phyloP scores from a whole-genome alignment of 2,329 filamentous ascomycete species.

The Graphium sp. region DNA sequence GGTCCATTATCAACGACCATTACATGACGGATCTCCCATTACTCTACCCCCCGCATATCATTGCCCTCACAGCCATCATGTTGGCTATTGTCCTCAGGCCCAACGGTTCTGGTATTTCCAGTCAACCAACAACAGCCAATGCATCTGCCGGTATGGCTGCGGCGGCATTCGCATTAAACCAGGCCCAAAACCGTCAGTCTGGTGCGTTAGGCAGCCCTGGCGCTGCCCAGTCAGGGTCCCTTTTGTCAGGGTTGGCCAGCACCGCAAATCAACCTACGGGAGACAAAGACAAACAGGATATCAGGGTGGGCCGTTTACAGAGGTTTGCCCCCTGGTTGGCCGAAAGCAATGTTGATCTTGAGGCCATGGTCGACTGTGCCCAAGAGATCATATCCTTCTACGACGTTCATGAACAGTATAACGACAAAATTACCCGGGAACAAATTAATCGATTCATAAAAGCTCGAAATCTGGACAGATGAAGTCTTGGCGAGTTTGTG shows the following conservation, averaged over 20 bases:
- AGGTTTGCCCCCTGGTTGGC: constrained; percentile 62
- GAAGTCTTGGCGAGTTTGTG: constrained; percentile 4
- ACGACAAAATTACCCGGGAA: constrained; percentile 40
- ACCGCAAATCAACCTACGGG: no score
- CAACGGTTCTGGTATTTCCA: constrained; percentile 6
- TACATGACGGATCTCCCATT: constrained; percentile 86
- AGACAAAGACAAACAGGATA: constrained; percentile 22
- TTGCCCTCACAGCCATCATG: constrained; percentile 75
- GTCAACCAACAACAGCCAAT: constrained; percentile 1
- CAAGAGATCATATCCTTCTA: constrained; percentile 88
- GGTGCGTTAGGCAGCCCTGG: constrained; percentile 4
- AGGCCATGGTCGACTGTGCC: constrained; percentile 72
- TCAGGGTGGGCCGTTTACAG: constrained; percentile 29
- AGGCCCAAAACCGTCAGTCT: constrained; percentile 19
- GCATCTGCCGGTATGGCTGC: constrained; percentile 27
- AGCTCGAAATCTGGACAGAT: constrained; percentile 37
- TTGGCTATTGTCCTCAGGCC: constrained; percentile 71
- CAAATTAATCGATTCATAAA: constrained; percentile 43
- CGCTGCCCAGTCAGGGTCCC: no score
- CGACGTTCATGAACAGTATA: constrained; percentile 47
- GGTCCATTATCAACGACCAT: constrained; percentile 78
- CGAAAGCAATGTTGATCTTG: constrained; percentile 71
- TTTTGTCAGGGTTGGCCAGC: no score
- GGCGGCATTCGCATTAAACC: constrained; percentile 29
- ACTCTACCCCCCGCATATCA: constrained; percentile 68